phyloP scores from a whole-genome alignment of 1,284 basidiomycete genomes.

The Blastosporella zonata region DNA sequence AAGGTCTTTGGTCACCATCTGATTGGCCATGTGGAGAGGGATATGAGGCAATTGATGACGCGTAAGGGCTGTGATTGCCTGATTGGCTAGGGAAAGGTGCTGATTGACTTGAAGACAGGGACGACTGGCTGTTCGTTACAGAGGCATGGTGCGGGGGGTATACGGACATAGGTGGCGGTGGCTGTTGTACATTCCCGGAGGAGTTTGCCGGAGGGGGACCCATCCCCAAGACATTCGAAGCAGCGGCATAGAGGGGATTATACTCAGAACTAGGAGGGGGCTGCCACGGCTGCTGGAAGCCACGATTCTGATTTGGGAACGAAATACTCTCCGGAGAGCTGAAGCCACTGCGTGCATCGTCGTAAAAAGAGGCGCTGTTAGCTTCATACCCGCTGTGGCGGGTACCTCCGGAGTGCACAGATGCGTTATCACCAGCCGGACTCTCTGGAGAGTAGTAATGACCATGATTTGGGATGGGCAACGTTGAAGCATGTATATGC shows the following conservation, averaged over 20 bases:
- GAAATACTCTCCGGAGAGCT: slow-evolving; percentile 22
- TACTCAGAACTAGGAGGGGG: slow-evolving; percentile 36
- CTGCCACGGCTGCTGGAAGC: slow-evolving; percentile 29
- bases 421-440: slow-evolving; percentile 21
- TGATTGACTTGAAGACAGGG: slow-evolving; percentile 15
- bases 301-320: slow-evolving; percentile 25
- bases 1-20: slow-evolving; percentile 46
- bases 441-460: slow-evolving; percentile 10
- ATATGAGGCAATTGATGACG: slow-evolving; percentile 23
- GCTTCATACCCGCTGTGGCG: slow-evolving; percentile 18
- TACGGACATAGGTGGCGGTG: slow-evolving; percentile 11
- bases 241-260: slow-evolving; percentile 64
- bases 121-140: slow-evolving; percentile 19
- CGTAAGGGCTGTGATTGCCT: slow-evolving; percentile 16
- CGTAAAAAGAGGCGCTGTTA: slow-evolving; percentile 19
- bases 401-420: slow-evolving; percentile 20
- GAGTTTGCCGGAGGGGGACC: slow-evolving; percentile 48
- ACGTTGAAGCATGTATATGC: slow-evolving; percentile 33
- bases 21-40: slow-evolving; percentile 17
- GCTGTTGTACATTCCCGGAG: slow-evolving; percentile 20
- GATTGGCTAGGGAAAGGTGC: slow-evolving; percentile 19
- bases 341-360: slow-evolving; percentile 17
- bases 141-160: slow-evolving; percentile 22
- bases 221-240: slow-evolving; percentile 81
- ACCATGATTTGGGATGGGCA: slow-evolving; percentile 26